These are phyloP conservation scores for Heracleum sosnowskyi DNA, from an alignment of 129 eudicot species.

Conservation along the genomic window DNA sequence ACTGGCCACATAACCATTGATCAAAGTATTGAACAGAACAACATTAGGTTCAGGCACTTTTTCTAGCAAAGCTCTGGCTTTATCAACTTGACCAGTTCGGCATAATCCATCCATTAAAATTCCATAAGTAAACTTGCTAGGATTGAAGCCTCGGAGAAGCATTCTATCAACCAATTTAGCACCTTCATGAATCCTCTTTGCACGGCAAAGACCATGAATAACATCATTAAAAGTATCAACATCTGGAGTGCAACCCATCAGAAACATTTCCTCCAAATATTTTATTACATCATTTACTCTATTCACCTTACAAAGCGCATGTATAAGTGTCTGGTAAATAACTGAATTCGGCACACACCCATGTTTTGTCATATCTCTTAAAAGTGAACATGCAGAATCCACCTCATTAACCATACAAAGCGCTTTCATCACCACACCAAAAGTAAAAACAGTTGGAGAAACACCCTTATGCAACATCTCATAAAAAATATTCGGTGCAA, in stretches of 20 bases:
- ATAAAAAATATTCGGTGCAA: slow-evolving; percentile 57
- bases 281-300: slow-evolving; percentile 60
- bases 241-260: slow-evolving; percentile 89
- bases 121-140: slow-evolving; percentile 70
- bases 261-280: slow-evolving; percentile 79
- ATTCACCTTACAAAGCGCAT: slow-evolving; percentile 43
- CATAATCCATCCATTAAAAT: slow-evolving; percentile 67
- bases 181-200: slow-evolving; percentile 62
- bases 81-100: slow-evolving; percentile 45
- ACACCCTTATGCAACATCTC: slow-evolving; percentile 73
- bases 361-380: slow-evolving; percentile 83
- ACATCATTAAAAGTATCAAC: slow-evolving; percentile 83
- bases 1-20: slow-evolving; percentile 54
- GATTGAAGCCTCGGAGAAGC: slow-evolving; percentile 75
- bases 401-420: slow-evolving; percentile 66
- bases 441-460: slow-evolving; percentile 60
- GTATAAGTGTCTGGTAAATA: slow-evolving; percentile 80
- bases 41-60: slow-evolving; percentile 76
- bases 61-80: slow-evolving; percentile 57
- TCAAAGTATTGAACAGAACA: slow-evolving; percentile 57
- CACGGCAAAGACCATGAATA: slow-evolving; percentile 69
- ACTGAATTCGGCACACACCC: slow-evolving; percentile 86
- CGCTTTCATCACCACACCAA: slow-evolving; percentile 70
- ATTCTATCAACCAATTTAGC: slow-evolving; percentile 80
- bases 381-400: slow-evolving; percentile 63